A percentile compares a stretch with the other conserved stretches of the same genome.
These are phyloP conservation scores for Alternaria metachromatica DNA, from an alignment of 2,329 filamentous ascomycete species.

Conservation along the genomic window DNA sequence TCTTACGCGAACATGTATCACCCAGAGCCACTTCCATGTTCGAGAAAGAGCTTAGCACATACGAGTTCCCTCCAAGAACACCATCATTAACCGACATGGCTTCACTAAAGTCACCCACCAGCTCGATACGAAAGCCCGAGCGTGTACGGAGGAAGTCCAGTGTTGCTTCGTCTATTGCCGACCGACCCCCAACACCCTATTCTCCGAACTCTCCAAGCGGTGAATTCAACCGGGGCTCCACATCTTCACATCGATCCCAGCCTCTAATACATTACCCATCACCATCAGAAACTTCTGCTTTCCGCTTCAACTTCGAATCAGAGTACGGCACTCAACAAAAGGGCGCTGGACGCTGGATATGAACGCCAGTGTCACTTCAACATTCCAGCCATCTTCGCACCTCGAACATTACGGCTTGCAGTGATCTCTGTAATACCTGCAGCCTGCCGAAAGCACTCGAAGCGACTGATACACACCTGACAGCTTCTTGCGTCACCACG, in stretches of 20 bases:
- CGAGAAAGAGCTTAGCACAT: conserved; percentile 43
- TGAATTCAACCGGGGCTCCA: conserved; percentile 37
- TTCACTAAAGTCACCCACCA: conserved; percentile 31
- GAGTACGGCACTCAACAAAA: conserved; percentile 30
- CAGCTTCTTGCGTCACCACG: conserved; percentile 15
- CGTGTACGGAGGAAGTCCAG: conserved; percentile 46
- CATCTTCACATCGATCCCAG: conserved; percentile 38
- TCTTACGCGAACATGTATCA: conserved; percentile 36
- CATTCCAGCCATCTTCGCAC: background rate
- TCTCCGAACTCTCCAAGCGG: conserved; percentile 42
- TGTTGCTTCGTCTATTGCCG: conserved; percentile 41
- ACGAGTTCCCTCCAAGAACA: conserved; percentile 35
- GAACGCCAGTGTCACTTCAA: conserved; percentile 1
- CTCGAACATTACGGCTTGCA: background rate
- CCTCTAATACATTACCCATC: conserved; percentile 47
- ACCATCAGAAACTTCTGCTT: conserved; percentile 47
- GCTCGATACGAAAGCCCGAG: conserved; percentile 42
- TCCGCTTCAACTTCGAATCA: conserved; percentile 43
- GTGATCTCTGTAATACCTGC: background rate
- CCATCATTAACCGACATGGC: conserved; percentile 34
- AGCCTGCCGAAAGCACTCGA: background rate
- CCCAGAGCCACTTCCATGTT: conserved; percentile 38
- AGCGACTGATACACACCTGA: conserved; percentile 11
- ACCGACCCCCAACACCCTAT: conserved; percentile 49
- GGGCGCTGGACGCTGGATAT: conserved; percentile 27